Conservation (phyloP, 2,329 filamentous ascomycete genomes). For the Penicillium polonicum region DNA sequence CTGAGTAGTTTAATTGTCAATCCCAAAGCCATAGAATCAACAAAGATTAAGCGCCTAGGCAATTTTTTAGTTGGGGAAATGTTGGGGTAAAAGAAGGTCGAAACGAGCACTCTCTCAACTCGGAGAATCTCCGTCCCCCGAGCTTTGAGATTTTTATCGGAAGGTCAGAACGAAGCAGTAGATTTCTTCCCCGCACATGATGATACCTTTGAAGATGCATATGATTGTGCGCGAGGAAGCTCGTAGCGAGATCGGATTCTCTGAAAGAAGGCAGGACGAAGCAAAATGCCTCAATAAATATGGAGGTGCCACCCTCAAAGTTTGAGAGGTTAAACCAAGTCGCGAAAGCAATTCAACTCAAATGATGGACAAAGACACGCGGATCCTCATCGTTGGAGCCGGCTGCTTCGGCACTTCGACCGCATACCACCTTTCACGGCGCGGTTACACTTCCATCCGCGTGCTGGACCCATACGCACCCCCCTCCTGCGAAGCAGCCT, state of each 20-base stretch:
- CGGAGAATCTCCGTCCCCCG: background rate
- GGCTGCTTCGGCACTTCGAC: conserved; percentile 15
- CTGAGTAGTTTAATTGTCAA: no score
- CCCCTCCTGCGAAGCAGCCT: conserved; percentile 21
- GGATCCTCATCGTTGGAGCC: conserved; percentile 11
- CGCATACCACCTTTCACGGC: conserved; percentile 13
- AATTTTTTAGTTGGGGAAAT: background rate
- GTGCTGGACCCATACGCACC: conserved; percentile 12
- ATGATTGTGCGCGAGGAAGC: conserved; percentile 1
- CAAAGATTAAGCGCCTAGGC: background rate
- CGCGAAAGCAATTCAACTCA: background rate
- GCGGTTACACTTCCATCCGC: conserved; percentile 7
- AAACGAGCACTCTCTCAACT: background rate
- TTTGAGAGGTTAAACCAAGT: background rate
- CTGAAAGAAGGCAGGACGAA: background rate
- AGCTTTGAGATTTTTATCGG: background rate
- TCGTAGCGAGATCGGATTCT: background rate
- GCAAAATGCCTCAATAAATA: conserved; percentile 10
- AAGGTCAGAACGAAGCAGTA: conserved; percentile 7
- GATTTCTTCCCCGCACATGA: background rate
- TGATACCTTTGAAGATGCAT: background rate
- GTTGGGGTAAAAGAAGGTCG: background rate
- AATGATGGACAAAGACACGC: conserved; percentile 4
- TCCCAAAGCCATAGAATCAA: background rate
- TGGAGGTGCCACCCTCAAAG: background rate